phyloP scores from a whole-genome alignment of 2,329 filamentous ascomycete genomes.

The Sarocladium kiliense region DNA sequence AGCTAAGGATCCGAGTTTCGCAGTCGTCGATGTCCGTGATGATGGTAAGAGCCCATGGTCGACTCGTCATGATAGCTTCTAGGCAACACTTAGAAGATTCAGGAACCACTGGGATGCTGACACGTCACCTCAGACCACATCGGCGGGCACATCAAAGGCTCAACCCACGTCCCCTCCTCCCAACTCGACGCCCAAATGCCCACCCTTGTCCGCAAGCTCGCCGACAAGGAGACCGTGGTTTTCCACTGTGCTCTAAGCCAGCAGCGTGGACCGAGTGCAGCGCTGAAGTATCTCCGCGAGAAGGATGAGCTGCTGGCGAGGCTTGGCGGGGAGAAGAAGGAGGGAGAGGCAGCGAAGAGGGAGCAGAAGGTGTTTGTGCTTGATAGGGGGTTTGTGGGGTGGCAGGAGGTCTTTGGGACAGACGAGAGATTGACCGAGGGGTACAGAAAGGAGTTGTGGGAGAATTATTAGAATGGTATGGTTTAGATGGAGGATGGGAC shows the following conservation, averaged over 20 bases:
- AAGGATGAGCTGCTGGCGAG: constrained; percentile 43
- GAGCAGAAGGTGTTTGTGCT: constrained; percentile 75
- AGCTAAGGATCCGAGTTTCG: constrained; percentile 44
- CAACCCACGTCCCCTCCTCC: constrained; percentile 67
- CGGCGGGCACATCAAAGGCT: constrained; percentile 80
- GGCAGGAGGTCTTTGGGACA: constrained; percentile 79
- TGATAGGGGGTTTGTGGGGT: constrained; percentile 77
- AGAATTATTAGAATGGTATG: constrained; percentile 37
- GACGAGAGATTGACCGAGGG: constrained; percentile 79
- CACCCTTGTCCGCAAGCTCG: constrained; percentile 72
- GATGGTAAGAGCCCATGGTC: constrained; percentile 46
- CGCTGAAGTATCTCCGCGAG: constrained; percentile 72
- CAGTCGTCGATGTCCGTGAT: constrained; percentile 86
- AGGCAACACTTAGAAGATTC: background rate
- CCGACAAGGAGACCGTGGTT: constrained; percentile 75
- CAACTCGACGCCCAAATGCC: constrained; percentile 73
- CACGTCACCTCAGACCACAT: constrained; percentile 66
- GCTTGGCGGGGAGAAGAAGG: constrained; percentile 22
- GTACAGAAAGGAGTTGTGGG: constrained; percentile 83
- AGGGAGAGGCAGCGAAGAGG: constrained; percentile 17
- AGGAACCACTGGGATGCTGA: background rate
- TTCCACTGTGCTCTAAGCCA: constrained; percentile 95
- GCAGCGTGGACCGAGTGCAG: constrained; percentile 81
- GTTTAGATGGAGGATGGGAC: background rate
- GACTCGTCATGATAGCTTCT: background rate